phyloP scores from a whole-genome alignment of 2,329 filamentous ascomycete genomes.

The Stylonectria norvegica region DNA sequence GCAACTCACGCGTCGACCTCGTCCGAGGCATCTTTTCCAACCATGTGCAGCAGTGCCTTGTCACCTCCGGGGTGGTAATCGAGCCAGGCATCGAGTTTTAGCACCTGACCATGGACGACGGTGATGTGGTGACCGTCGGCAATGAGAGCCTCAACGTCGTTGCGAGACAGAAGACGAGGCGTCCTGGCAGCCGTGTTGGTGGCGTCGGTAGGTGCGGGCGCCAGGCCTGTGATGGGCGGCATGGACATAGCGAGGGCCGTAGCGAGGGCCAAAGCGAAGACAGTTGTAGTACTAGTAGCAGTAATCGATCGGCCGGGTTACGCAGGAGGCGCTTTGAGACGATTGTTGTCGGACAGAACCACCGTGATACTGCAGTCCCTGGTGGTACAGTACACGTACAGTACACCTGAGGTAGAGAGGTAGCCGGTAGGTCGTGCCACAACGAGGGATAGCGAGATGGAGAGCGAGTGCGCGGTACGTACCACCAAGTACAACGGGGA shows the following conservation, averaged over 20 bases:
- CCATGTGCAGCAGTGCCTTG: slow-evolving; percentile 88
- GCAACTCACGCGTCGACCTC: slow-evolving; percentile 78
- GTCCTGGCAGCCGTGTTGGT: slow-evolving; percentile 20
- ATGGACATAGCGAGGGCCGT: slow-evolving; percentile 6
- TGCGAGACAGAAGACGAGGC: slow-evolving; percentile 38
- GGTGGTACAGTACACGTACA: too few species aligned
- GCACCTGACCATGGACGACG: slow-evolving; percentile 74
- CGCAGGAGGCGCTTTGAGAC: too few species aligned
- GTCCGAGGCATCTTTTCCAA: slow-evolving; percentile 89
- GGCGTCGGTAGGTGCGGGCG: slow-evolving; percentile 10
- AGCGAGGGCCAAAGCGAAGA: background rate
- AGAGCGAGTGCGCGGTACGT: too few species aligned
- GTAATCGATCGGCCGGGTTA: too few species aligned
- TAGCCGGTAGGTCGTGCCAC: too few species aligned
- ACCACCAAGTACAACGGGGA: too few species aligned
- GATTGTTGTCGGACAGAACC: too few species aligned
- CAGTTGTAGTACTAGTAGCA: too few species aligned
- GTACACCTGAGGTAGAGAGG: too few species aligned
- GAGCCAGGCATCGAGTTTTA: slow-evolving; percentile 87
- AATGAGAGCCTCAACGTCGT: slow-evolving; percentile 66
- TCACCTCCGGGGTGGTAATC: slow-evolving; percentile 89
- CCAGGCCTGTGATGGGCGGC: slow-evolving; percentile 22
- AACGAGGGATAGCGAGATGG: too few species aligned
- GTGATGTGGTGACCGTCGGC: slow-evolving; percentile 76
- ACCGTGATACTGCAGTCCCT: too few species aligned